phyloP scores from a whole-genome alignment of 1,284 basidiomycete species.

The Schizophyllum amplum region DNA sequence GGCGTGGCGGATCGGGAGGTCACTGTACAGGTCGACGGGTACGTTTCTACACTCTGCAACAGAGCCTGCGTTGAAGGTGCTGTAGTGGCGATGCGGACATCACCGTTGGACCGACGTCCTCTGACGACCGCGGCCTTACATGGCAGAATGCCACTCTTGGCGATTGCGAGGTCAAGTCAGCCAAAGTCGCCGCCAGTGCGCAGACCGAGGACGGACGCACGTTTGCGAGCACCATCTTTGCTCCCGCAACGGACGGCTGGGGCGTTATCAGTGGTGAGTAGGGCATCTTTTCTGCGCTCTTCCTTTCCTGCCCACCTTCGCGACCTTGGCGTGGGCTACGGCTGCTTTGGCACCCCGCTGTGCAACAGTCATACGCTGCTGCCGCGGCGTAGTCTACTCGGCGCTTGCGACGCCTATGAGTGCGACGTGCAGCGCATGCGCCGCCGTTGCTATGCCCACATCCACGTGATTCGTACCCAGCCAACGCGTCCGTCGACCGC shows the following conservation, averaged over 20 bases:
- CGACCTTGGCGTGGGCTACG: no score
- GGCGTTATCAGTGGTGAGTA: constrained; percentile 32
- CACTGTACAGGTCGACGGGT: constrained; percentile 23
- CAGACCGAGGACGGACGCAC: constrained; percentile 16
- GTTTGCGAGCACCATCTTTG: constrained; percentile 25
- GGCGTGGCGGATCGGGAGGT: constrained; percentile 24
- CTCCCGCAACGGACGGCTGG: constrained; percentile 27
- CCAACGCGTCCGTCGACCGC: not conserved
- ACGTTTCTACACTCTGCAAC: constrained; percentile 16
- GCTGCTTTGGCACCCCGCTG: no score
- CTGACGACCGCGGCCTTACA: not conserved
- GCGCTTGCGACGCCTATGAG: no score
- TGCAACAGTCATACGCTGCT: no score
- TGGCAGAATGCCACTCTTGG: constrained; percentile 23
- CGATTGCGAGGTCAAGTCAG: constrained; percentile 12
- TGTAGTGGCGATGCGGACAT: constrained; percentile 1
- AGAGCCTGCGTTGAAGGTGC: constrained; percentile 26
- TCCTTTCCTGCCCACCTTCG: no score
- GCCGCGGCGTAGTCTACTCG: no score
- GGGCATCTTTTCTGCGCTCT: no score
- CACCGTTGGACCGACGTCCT: not conserved
- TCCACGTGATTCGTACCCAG: not conserved
- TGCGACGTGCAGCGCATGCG: no score
- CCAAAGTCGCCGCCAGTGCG: constrained; percentile 11
- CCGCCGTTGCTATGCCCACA: no score